Evolutionary conservation across 306 rosid species (phyloP).

Genomic region (Oxytropis ochrocephala): DNA sequence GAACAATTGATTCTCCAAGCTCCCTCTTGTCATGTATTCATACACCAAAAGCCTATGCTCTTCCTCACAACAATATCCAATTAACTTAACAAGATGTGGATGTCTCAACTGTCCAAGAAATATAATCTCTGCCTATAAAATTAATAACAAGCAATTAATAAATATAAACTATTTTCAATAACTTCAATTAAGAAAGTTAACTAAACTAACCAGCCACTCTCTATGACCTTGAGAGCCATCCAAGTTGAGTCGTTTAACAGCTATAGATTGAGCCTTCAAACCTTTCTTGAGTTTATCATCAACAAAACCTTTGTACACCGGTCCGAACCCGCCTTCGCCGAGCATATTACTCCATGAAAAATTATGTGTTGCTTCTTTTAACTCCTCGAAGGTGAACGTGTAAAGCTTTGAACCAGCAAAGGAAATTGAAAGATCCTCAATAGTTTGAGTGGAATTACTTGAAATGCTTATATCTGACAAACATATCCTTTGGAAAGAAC

Average conservation of each 20-base stretch:
- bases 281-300: slow-evolving; percentile 52
- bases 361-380: slow-evolving; percentile 50
- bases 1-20: slow-evolving; percentile 65
- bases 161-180: background rate
- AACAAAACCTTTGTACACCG: slow-evolving; percentile 75
- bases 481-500: slow-evolving; percentile 53
- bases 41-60: slow-evolving; percentile 75
- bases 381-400: slow-evolving; percentile 56
- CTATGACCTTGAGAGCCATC: slow-evolving; percentile 81
- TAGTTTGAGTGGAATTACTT: slow-evolving; percentile 33
- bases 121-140: slow-evolving; percentile 63
- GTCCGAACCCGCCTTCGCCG: slow-evolving; percentile 93
- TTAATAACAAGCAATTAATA: too few species aligned
- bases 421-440: slow-evolving; percentile 69
- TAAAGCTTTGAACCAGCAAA: slow-evolving; percentile 54
- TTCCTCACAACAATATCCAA: slow-evolving; percentile 71
- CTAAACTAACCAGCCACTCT: slow-evolving; percentile 88
- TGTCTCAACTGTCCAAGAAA: slow-evolving; percentile 81
- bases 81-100: slow-evolving; percentile 67
- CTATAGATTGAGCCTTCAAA: slow-evolving; percentile 70
- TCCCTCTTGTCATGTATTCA: slow-evolving; percentile 69
- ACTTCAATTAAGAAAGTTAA: slow-evolving; percentile 22
- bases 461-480: slow-evolving; percentile 57
- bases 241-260: slow-evolving; percentile 73
- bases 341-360: slow-evolving; percentile 64